Base-by-base conservation (phyloP, 2,329 filamentous ascomycete genomes). In the Aschersonia sp. region DNA sequence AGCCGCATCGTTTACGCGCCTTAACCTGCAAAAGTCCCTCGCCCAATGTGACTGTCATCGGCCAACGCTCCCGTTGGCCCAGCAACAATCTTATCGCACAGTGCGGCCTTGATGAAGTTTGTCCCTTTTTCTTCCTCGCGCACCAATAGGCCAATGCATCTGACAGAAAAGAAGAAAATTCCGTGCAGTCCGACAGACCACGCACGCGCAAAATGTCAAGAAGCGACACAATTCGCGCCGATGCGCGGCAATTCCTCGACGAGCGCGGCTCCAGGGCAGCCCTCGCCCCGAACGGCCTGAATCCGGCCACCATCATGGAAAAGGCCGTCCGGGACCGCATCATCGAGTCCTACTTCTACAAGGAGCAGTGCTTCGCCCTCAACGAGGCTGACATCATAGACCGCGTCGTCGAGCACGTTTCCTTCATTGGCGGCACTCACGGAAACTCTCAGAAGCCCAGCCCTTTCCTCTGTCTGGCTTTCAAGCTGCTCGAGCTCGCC, bases 341-440 rank as follows among this genome's bases (percentile, higher is more conserved):
- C 65, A 81, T 89, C 56, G 89, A 95, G 61, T 87, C 82, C 47
- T 94, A 95, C 69, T 98, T 95, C 71, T 98, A 89, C 85, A 96
- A 96, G 66, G 92, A 97, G 68, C 89, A 96, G 69, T 96, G 92
- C 64, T 98, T 97, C 67, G 92, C 85, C 42, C 75, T 98, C 54
- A 98, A 97, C 69, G 80, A 83, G 61, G 78, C 79, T 47, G 78
- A 82, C 65, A 72, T 98, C 5, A 84, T 95, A 57, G 87, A 96
- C 68, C 86, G 92, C 54, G 89, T 94, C 0, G 85, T 88, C 30
- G 84, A 91, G 56, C 75, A 82, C 65, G 77, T 98, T 44, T 75
- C 71, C 45, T 92, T 84, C 65, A 77, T 98, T 49, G 92, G 89
- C 53, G 92, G 92, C 55, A 94, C 89, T 4, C 88, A 88, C 59